Conservation (phyloP, 768 basidiomycete genomes). For the Suillus placidus region DNA sequence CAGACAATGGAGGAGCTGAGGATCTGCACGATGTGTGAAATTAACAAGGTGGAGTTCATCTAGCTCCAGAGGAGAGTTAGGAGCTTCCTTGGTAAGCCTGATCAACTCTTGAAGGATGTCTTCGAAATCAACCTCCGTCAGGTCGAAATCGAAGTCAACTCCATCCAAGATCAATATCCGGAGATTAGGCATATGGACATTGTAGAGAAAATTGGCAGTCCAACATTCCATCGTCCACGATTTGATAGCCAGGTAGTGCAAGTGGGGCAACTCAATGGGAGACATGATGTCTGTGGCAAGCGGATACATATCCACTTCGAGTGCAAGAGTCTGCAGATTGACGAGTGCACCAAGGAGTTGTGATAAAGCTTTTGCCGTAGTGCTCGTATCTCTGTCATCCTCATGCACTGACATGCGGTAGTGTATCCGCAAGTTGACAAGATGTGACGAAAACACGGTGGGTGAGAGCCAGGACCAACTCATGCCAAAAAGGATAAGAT, state of each 20-base stretch:
- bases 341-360: neutral
- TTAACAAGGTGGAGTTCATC: neutral
- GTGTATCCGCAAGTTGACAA: slow-evolving; percentile 20
- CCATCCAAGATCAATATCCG: neutral
- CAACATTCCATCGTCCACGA: neutral
- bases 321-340: neutral
- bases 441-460: slow-evolving; percentile 15
- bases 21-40: neutral
- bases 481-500: neutral
- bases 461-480: neutral
- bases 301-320: neutral
- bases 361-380: neutral
- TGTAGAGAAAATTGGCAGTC: neutral
- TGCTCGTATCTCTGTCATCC: neutral
- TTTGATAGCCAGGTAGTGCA: neutral
- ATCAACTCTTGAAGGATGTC: neutral
- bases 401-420: slow-evolving; percentile 6
- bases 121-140: neutral
- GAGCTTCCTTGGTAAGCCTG: neutral
- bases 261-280: neutral
- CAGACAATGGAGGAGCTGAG: neutral
- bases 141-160: neutral
- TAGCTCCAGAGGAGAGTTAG: neutral
- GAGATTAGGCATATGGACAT: neutral
- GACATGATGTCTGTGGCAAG: neutral